Conservation (phyloP, 2,329 filamentous ascomycete species). For the Cordyceps tenuipes region DNA sequence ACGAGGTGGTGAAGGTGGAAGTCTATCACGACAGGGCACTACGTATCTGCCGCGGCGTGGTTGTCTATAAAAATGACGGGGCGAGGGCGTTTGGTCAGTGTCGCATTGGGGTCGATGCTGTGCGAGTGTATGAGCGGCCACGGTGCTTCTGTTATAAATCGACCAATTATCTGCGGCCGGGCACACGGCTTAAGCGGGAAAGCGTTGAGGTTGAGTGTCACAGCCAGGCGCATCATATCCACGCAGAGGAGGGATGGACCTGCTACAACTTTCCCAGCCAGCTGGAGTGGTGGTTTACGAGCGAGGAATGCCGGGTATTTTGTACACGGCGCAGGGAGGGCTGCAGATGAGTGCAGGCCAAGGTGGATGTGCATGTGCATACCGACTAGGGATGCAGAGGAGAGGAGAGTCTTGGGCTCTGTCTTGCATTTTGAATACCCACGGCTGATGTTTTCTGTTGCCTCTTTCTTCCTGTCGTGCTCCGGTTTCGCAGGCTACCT, state of each 20-base stretch:
- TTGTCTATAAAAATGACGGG: not conserved
- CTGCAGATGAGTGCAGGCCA: not conserved
- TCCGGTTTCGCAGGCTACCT: not conserved
- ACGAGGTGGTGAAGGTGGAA: not conserved
- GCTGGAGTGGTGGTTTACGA: constrained; percentile 9
- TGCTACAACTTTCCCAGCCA: constrained; percentile 1
- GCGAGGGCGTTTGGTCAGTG: constrained; percentile 8
- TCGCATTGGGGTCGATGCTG: not conserved
- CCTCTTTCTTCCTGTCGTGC: not conserved
- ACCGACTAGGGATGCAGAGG: not conserved
- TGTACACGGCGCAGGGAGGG: not conserved
- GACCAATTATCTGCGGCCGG: constrained; percentile 2
- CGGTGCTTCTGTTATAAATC: not conserved
- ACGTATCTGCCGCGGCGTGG: not conserved
- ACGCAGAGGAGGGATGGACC: not conserved
- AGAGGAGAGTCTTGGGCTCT: not conserved
- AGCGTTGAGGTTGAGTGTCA: not conserved
- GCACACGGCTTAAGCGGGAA: not conserved
- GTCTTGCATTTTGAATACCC: not conserved
- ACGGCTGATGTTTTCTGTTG: not conserved
- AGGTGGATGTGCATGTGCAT: not conserved
- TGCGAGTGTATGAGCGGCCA: not conserved
- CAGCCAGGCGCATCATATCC: not conserved
- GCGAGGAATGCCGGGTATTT: constrained; percentile 2
- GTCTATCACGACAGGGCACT: constrained; percentile 5